These are phyloP conservation scores for Solanum virginianum DNA, from an alignment of 257 asterid species.

Conservation along the genomic window DNA sequence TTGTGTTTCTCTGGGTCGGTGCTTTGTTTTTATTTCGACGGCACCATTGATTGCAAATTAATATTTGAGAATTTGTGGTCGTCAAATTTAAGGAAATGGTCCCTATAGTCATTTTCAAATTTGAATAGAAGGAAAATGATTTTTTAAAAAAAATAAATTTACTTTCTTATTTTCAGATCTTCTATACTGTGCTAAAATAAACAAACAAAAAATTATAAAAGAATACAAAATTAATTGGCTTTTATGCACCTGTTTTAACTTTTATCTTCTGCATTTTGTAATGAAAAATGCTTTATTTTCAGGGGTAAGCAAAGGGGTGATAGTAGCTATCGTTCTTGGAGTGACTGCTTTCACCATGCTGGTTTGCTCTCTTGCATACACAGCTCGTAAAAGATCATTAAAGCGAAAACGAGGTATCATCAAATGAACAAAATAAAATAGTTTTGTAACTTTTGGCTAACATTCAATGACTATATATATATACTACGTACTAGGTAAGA, in stretches of 20 bases:
- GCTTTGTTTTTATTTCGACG: background rate
- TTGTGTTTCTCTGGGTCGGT: background rate
- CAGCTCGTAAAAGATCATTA: slow-evolving; percentile 24
- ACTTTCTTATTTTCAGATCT: background rate
- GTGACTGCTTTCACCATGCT: slow-evolving; percentile 56
- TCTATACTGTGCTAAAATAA: background rate
- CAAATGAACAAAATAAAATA: background rate
- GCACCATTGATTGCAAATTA: background rate
- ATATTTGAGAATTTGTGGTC: background rate
- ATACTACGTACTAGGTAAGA: too few species aligned
- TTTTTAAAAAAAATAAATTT: background rate
- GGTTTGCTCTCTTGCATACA: slow-evolving; percentile 35
- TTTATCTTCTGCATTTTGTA: background rate
- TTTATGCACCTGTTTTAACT: background rate
- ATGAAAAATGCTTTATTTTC: background rate
- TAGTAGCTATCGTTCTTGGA: slow-evolving; percentile 43
- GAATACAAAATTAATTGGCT: background rate
- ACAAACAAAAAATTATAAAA: background rate
- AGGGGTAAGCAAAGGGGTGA: slow-evolving; percentile 37
- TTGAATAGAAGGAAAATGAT: background rate
- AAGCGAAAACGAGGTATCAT: slow-evolving; percentile 51
- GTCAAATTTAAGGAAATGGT: background rate
- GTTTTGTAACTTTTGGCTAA: background rate
- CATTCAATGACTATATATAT: background rate
- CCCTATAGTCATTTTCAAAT: background rate